Base-by-base conservation (phyloP, 1,284 basidiomycete genomes). In the Cutaneotrichosporon sp. region DNA sequence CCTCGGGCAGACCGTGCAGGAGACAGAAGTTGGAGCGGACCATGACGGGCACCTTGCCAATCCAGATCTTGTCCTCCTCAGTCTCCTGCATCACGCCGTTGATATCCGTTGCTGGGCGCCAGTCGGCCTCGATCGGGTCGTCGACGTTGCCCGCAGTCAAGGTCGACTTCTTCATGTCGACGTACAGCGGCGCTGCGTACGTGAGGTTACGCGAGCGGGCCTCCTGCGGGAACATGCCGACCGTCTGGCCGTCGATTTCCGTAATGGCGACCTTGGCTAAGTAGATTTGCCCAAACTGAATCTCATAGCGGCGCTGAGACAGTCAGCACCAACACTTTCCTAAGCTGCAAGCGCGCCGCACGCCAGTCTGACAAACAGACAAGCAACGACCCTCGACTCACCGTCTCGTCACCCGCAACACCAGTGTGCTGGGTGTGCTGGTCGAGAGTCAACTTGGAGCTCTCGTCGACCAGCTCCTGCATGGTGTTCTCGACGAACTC, bases 401-500 rank as follows among this genome's bases (percentile, higher is more conserved):
- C 83, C 56, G 83, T 82, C 84, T 81, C 84, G 72, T 92, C 92
- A 43, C 86, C 82, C 43, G 87, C 86, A 65, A 89, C 87, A 18
- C 92, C 94, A 4, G 93, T 91, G 78, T 97, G 93, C 80, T 99
- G 95, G 75, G 93, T 90, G 62, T 89, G 89, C 80, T 99, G 95
- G 81, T 99, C 95, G 56, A 99, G 83, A 64, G 95, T 95, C 73
- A 99, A 87, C 71, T 92, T 91, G 34, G 88, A 83, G 69, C 92
- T 93, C 81, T 99, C 97, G 75, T 99, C 95, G 36, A 99, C 95
- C 34, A 99, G 85, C 78, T 99, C 95, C 81, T 99, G 95, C 91
- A 99, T 97, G n/a, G 95, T 98, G 75, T 97, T 98, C 79, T 95
- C 92, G 54, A 99, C 92, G 75, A 99, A 99, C 81, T 99, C 97